phyloP scores from a whole-genome alignment of 1,284 basidiomycete species.

The Sanguinoderma infundibulare region DNA sequence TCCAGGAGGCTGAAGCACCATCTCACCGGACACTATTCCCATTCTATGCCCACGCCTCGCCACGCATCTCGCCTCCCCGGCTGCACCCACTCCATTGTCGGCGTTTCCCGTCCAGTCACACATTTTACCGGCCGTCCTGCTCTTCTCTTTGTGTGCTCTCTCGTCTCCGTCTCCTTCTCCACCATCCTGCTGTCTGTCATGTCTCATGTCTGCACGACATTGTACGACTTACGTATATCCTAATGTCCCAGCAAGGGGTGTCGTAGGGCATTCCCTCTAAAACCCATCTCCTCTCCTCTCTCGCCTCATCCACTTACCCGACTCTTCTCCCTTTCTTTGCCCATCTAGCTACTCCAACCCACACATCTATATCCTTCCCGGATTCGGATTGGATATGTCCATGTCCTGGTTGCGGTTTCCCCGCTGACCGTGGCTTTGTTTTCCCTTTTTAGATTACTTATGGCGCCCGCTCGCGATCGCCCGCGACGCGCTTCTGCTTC shows the following conservation, averaged over 20 bases:
- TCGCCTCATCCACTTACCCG: background rate
- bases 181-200: constrained; percentile 5
- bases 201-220: constrained; percentile 13
- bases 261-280: constrained; percentile 31
- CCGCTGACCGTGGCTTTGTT: no score
- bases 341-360: background rate
- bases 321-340: background rate
- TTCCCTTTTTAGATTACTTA: background rate
- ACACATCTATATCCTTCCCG: background rate
- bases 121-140: no score
- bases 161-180: background rate
- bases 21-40: background rate
- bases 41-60: background rate
- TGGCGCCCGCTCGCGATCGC: background rate
- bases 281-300: background rate
- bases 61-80: background rate
- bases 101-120: no score
- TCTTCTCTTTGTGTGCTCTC: no score
- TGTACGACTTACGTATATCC: constrained; percentile 20
- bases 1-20: constrained; percentile 1
- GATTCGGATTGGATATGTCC: background rate
- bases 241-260: constrained; percentile 24
- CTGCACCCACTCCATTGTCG: no score
- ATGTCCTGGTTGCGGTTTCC: background rate
- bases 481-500: background rate